phyloP scores from a whole-genome alignment of 495 filamentous ascomycete species.

The Talaromyces thailandensis region DNA sequence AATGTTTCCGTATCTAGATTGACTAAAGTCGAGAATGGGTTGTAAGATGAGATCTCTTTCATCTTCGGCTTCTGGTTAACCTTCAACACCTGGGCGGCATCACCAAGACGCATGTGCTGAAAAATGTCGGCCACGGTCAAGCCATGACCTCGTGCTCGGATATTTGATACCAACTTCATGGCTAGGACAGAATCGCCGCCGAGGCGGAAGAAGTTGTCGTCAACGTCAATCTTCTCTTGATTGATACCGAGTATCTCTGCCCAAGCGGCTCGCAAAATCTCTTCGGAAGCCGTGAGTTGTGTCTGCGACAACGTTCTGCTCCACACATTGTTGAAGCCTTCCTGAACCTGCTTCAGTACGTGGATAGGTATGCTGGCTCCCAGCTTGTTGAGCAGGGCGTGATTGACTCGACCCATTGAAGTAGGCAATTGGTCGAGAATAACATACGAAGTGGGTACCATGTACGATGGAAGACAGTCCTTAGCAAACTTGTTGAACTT shows the following conservation, averaged over 20 bases:
- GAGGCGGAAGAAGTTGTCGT: constrained; percentile 39
- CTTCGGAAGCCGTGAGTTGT: constrained; percentile 24
- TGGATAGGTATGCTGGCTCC: constrained; percentile 14
- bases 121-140: constrained; percentile 39
- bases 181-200: constrained; percentile 39
- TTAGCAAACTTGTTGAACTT: constrained; percentile 26
- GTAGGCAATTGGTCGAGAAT: constrained; percentile 25
- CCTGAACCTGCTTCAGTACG: constrained; percentile 13
- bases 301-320: constrained; percentile 12
- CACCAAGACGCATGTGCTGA: constrained; percentile 31
- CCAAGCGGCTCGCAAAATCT: constrained; percentile 35
- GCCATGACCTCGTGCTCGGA: constrained; percentile 23
- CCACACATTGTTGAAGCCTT: constrained; percentile 17
- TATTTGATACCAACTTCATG: constrained; percentile 33
- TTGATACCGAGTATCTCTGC: constrained; percentile 29
- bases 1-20: constrained; percentile 19
- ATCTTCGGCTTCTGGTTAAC: constrained; percentile 12
- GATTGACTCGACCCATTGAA: constrained; percentile 24
- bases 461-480: constrained; percentile 23
- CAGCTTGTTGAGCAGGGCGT: constrained; percentile 4
- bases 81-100: constrained; percentile 25
- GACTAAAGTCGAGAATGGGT: constrained; percentile 28
- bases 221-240: constrained; percentile 26
- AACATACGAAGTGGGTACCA: constrained; percentile 30
- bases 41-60: constrained; percentile 15